phyloP scores from a whole-genome alignment of 768 basidiomycete genomes.

The Gloeopeniophorella convolvens region DNA sequence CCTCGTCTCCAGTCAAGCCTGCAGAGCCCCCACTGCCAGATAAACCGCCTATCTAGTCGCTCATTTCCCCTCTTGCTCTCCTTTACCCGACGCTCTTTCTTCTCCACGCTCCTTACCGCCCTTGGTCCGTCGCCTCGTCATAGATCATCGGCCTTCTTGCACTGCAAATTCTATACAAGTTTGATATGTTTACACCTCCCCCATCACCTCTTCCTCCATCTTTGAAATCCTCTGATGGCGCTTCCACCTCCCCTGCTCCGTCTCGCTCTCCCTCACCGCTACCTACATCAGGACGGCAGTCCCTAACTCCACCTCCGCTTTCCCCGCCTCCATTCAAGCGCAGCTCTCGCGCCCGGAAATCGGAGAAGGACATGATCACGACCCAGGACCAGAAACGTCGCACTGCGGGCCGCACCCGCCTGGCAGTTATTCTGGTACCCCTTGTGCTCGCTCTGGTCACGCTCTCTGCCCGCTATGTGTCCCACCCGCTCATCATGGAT shows the following conservation, averaged over 20 bases:
- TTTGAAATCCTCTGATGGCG: slow-evolving; percentile 10
- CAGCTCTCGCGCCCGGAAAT: not conserved
- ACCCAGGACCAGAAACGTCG: slow-evolving; percentile 32
- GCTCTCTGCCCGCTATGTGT: slow-evolving; percentile 42
- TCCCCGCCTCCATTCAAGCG: slow-evolving; percentile 16
- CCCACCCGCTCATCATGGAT: slow-evolving; percentile 44
- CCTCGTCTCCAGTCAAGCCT: too few relatives aligned
- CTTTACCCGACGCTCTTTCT: slow-evolving; percentile 8
- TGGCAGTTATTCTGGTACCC: slow-evolving; percentile 52
- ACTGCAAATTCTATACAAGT: not conserved
- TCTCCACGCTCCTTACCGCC: slow-evolving; percentile 9
- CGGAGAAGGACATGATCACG: not conserved
- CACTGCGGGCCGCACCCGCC: slow-evolving; percentile 39
- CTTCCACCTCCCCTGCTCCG: not conserved
- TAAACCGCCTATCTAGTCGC: not conserved
- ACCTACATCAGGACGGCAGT: not conserved
- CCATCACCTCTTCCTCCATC: slow-evolving; percentile 34
- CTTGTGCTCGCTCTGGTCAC: slow-evolving; percentile 49
- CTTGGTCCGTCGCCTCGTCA: not conserved
- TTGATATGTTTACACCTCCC: slow-evolving; percentile 34
- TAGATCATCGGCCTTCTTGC: not conserved
- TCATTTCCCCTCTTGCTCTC: not conserved
- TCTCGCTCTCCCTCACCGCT: not conserved
- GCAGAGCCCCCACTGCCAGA: too few relatives aligned
- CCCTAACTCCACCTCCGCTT: not conserved